phyloP scores from a whole-genome alignment of 805 yeast genomes.

The Vanderwaltozyma polyspora region DNA sequence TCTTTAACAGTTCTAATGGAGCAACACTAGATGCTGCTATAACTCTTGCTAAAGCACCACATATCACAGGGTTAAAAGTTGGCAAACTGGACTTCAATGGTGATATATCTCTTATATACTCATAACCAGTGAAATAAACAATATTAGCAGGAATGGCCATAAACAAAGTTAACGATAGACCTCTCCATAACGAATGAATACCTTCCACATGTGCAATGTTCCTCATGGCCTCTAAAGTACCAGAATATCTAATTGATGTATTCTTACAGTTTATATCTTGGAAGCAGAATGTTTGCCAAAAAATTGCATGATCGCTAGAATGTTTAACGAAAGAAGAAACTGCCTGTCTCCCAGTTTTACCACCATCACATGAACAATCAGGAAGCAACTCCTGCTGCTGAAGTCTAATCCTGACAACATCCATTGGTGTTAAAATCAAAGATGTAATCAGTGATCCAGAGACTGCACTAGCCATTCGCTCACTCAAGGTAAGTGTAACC shows the following conservation, averaged over 20 bases:
- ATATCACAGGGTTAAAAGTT: constrained; percentile 58
- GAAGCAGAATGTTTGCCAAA: constrained; percentile 28
- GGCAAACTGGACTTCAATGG: constrained; percentile 33
- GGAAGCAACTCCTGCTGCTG: constrained; percentile 64
- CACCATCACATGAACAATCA: constrained; percentile 26
- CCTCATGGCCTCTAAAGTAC: constrained; percentile 65
- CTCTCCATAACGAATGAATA: constrained; percentile 70
- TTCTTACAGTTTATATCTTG: constrained; percentile 23
- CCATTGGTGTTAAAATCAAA: constrained; percentile 64
- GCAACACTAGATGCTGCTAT: constrained; percentile 77
- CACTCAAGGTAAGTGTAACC: constrained; percentile 30
- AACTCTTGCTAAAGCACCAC: constrained; percentile 77
- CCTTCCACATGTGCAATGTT: constrained; percentile 70
- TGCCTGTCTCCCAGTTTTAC: background rate
- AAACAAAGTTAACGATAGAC: constrained; percentile 64
- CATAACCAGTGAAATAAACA: constrained; percentile 91
- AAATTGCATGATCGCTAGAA: constrained; percentile 2
- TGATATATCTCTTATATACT: constrained; percentile 66
- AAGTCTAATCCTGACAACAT: constrained; percentile 63
- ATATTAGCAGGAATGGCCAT: constrained; percentile 93
- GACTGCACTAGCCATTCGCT: constrained; percentile 71
- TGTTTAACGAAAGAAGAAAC: background rate
- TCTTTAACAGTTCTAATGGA: constrained; percentile 79
- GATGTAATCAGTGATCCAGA: constrained; percentile 67
- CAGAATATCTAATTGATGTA: constrained; percentile 32